phyloP scores from a whole-genome alignment of 352 stramenopile species.

The Pythium apleroticum region DNA sequence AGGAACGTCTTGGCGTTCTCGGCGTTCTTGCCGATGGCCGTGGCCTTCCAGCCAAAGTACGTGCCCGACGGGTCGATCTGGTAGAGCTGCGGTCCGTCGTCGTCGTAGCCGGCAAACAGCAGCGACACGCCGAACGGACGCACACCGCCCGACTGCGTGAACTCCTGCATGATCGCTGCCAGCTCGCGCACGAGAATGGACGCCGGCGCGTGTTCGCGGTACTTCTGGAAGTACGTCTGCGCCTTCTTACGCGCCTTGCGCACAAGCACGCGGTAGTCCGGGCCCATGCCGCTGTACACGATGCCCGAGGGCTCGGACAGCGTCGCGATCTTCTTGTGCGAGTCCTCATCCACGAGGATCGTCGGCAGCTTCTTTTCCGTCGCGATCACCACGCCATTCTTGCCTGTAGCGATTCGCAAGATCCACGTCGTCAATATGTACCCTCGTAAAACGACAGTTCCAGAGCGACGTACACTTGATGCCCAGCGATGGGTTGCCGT shows the following conservation, averaged over 20 bases:
- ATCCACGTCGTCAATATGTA: not conserved
- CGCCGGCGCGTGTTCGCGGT: constrained; percentile 93
- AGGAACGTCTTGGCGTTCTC: constrained; percentile 99
- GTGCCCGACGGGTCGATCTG: constrained; percentile 97
- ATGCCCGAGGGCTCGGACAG: constrained; percentile 93
- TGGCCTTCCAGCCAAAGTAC: constrained; percentile 99
- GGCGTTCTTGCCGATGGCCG: constrained; percentile 98
- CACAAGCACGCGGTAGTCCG: constrained; percentile 98
- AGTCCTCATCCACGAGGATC: constrained; percentile 94
- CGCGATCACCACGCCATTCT: constrained; percentile 99
- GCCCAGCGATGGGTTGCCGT: constrained; percentile 97
- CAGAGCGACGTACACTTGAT: constrained; percentile 87
- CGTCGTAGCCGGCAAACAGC: constrained; percentile 97
- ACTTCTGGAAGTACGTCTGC: constrained; percentile 95
- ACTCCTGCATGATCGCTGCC: constrained; percentile 99
- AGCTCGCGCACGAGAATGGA: constrained; percentile 96
- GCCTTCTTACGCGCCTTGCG: constrained; percentile 96
- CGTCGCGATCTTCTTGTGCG: constrained; percentile 96
- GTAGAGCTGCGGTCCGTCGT: constrained; percentile 97
- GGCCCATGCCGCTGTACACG: constrained; percentile 97
- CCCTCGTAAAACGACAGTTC: not conserved
- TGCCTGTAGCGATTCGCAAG: constrained; percentile 65
- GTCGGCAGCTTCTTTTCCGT: constrained; percentile 98
- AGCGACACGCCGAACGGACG: constrained; percentile 98
- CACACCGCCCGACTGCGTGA: constrained; percentile 97